Evolutionary conservation across 2,329 filamentous ascomycete genomes (phyloP).

Genomic region (Colletotrichum theobromicola): DNA sequence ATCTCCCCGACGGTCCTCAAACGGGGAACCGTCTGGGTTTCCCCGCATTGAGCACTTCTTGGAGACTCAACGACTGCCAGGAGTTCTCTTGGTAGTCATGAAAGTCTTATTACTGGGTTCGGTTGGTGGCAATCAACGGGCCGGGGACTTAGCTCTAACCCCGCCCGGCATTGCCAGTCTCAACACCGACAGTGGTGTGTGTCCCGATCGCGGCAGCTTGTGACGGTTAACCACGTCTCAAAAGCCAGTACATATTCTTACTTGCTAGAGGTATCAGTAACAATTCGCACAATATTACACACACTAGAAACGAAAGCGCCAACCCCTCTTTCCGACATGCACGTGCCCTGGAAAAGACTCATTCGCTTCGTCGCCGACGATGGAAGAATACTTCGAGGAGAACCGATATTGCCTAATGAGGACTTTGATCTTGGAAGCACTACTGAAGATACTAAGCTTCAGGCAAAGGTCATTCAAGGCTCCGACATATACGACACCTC

Average conservation of each 20-base stretch:
- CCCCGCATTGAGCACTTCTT: neutral
- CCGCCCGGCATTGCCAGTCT: neutral
- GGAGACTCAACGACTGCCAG: neutral
- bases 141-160: neutral
- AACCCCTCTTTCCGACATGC: slow-evolving; percentile 33
- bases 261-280: neutral
- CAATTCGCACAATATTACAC: neutral
- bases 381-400: slow-evolving; percentile 53
- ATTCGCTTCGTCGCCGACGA: slow-evolving; percentile 61
- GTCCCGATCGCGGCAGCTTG: neutral
- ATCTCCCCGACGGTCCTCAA: neutral
- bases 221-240: neutral
- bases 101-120: neutral
- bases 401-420: slow-evolving; percentile 50
- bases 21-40: neutral
- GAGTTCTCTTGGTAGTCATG: neutral
- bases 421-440: slow-evolving; percentile 55
- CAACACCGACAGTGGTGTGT: neutral
- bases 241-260: neutral
- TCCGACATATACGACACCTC: slow-evolving; percentile 53
- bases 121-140: neutral
- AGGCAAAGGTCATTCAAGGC: slow-evolving; percentile 58
- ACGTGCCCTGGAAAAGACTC: slow-evolving; percentile 51
- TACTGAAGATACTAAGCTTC: slow-evolving; percentile 49
- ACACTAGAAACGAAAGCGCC: neutral